phyloP scores from a whole-genome alignment of 352 stramenopile genomes.

The Phytophthora boehmeriae region DNA sequence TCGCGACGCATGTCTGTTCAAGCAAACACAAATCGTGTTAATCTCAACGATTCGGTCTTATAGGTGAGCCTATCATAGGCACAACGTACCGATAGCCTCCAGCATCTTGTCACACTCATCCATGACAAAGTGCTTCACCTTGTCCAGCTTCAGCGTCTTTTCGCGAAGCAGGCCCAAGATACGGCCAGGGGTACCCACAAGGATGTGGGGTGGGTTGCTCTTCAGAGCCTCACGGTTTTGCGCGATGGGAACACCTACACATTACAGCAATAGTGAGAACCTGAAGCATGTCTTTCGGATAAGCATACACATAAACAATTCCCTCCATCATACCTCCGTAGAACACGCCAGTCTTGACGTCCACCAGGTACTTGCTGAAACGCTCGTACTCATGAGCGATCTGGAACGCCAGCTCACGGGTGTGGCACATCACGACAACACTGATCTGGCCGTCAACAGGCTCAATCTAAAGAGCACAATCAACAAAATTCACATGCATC shows the following conservation, averaged over 20 bases:
- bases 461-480: slow-evolving; percentile 68
- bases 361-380: slow-evolving; percentile 98
- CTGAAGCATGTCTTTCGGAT: too few relatives aligned
- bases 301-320: neutral
- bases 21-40: slow-evolving; percentile 3
- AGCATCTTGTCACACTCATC: slow-evolving; percentile 99
- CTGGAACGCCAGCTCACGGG: slow-evolving; percentile 99
- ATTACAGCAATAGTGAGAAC: neutral
- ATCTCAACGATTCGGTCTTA: neutral
- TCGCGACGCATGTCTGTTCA: slow-evolving; percentile 97
- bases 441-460: slow-evolving; percentile 93
- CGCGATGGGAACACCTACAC: slow-evolving; percentile 90
- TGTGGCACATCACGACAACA: slow-evolving; percentile 99
- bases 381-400: slow-evolving; percentile 99
- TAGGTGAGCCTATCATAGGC: too few relatives aligned
- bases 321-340: slow-evolving; percentile 87
- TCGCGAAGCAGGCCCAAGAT: slow-evolving; percentile 90
- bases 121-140: slow-evolving; percentile 99
- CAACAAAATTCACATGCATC: neutral
- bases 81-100: slow-evolving; percentile 91
- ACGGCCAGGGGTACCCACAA: slow-evolving; percentile 98
- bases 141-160: slow-evolving; percentile 98
- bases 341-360: slow-evolving; percentile 98
- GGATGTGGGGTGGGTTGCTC: slow-evolving; percentile 96
- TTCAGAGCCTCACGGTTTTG: slow-evolving; percentile 97